Base-by-base conservation (phyloP, 129 eudicot species). In the Tagetes erecta region DNA sequence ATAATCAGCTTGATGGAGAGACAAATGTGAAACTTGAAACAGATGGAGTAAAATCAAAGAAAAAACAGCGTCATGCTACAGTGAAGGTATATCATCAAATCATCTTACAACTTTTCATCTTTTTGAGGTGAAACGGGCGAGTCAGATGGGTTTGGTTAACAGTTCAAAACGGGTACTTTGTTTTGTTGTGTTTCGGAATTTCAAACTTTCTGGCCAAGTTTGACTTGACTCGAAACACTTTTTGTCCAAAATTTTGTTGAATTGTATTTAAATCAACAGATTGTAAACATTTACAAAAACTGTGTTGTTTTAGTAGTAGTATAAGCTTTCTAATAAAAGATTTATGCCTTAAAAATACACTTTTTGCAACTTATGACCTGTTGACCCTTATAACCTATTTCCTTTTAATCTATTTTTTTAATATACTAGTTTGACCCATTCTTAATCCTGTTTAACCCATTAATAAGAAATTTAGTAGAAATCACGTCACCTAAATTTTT, bases 51-150 rank as follows among this genome's bases (percentile, higher is more conserved):
- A 84, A 78, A 27, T 76, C 85, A 14, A 49, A 68, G 20, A 86
- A 65, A 68, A 89, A 83, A 75, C 88, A 79, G 4, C 73, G 30
- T 1, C 79, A 66, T 56, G 87, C 79, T 80, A 84, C 96, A 40
- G 57, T 80, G 31, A 97, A 93, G 97, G 97, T 88, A 82, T 41
- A 20, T 20, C 27, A 20, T 20, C 27, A 20, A 20, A 20, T 53
- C 44, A 35, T 35, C 42, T 67, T 12, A 34, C 59, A 20, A 50
- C 40, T 49, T 47, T 35, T 8, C 49, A 13, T 56, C 42, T 42
- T 3, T 33, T 44, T 45, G 14, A 38, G 33, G 4, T 51, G 20
- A 47, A 68, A 38, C 10, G 44, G 74, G 8, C 42, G 13, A 51
- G 42, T 45, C 27, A 7, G 0, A 7, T 46, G 34, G 62, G 58